These are phyloP conservation scores for Rhizophora mangle DNA, from an alignment of 345 rosid genomes.

Conservation along the genomic window DNA sequence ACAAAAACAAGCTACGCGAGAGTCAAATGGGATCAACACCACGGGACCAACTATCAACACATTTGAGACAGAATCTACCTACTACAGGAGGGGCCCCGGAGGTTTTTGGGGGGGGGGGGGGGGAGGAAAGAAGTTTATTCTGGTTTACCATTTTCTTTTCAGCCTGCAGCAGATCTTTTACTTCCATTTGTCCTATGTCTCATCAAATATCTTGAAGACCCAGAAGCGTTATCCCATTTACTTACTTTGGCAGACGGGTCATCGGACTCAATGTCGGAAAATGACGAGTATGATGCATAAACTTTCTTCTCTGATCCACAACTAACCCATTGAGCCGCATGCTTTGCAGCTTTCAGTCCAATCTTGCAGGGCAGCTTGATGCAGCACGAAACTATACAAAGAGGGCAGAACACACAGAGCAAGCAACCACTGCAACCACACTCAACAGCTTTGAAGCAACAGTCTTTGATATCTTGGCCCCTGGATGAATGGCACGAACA, in stretches of 20 bases:
- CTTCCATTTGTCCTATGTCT: too few relatives aligned
- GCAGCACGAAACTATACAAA: slow-evolving; percentile 53
- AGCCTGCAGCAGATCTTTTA: too few relatives aligned
- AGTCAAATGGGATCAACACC: too few relatives aligned
- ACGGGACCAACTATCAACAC: too few relatives aligned
- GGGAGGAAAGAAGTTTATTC: too few relatives aligned
- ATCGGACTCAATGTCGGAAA: slow-evolving; percentile 63
- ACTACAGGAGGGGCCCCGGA: too few relatives aligned
- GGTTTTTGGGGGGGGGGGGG: too few relatives aligned
- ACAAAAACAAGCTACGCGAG: too few relatives aligned
- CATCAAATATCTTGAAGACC: not conserved
- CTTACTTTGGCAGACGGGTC: slow-evolving; percentile 10
- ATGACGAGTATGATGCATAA: slow-evolving; percentile 59
- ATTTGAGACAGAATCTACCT: too few relatives aligned
- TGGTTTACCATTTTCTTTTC: too few relatives aligned
- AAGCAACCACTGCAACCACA: slow-evolving; percentile 53
- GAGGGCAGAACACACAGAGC: slow-evolving; percentile 59
- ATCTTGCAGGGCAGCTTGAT: slow-evolving; percentile 57
- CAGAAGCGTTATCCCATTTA: not conserved
- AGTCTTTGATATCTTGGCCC: slow-evolving; percentile 1
- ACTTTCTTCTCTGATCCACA: slow-evolving; percentile 36
- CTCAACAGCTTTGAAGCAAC: slow-evolving; percentile 34
- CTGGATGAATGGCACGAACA: too few relatives aligned
- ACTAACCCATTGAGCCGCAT: slow-evolving; percentile 22
- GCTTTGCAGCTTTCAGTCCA: slow-evolving; percentile 38